Evolutionary conservation across 768 basidiomycete species (phyloP).

Genomic region (Tulasnella calospora): DNA sequence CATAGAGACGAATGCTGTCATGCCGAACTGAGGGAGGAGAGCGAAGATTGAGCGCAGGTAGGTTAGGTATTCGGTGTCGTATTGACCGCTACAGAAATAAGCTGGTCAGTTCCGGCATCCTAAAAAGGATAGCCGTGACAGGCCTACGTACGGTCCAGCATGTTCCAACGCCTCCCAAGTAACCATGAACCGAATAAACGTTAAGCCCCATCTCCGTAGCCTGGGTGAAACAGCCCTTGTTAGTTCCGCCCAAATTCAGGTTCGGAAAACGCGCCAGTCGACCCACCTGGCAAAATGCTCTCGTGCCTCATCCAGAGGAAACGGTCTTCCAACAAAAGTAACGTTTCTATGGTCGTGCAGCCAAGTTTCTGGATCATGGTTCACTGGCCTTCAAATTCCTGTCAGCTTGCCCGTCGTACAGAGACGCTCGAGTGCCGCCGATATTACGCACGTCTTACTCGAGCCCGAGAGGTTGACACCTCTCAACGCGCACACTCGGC

Average conservation of each 20-base stretch:
- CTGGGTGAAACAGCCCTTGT: background rate
- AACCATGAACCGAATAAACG: slow-evolving; percentile 83
- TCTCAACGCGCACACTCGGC: slow-evolving; percentile 72
- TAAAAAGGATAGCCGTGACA: background rate
- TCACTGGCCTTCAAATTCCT: slow-evolving; percentile 49
- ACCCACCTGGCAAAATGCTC: slow-evolving; percentile 63
- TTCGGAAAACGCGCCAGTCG: background rate
- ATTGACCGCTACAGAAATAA: slow-evolving; percentile 51
- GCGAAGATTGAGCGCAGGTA: slow-evolving; percentile 70
- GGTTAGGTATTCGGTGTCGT: slow-evolving; percentile 75
- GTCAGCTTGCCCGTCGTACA: background rate
- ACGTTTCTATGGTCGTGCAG: slow-evolving; percentile 59
- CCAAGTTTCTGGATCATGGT: slow-evolving; percentile 63
- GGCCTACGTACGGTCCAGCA: slow-evolving; percentile 69
- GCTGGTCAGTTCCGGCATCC: background rate
- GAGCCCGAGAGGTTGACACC: slow-evolving; percentile 83
- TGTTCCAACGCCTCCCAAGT: slow-evolving; percentile 99
- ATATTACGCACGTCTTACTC: slow-evolving; percentile 64
- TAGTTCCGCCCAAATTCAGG: background rate
- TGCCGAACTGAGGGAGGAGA: slow-evolving; percentile 64
- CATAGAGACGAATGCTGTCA: slow-evolving; percentile 69
- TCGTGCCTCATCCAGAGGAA: slow-evolving; percentile 82
- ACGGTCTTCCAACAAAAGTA: slow-evolving; percentile 87
- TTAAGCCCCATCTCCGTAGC: slow-evolving; percentile 82
- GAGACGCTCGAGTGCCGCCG: background rate